Conservation (phyloP, 2,329 filamentous ascomycete species). For the Phaeosphaeriaceae sp. region DNA sequence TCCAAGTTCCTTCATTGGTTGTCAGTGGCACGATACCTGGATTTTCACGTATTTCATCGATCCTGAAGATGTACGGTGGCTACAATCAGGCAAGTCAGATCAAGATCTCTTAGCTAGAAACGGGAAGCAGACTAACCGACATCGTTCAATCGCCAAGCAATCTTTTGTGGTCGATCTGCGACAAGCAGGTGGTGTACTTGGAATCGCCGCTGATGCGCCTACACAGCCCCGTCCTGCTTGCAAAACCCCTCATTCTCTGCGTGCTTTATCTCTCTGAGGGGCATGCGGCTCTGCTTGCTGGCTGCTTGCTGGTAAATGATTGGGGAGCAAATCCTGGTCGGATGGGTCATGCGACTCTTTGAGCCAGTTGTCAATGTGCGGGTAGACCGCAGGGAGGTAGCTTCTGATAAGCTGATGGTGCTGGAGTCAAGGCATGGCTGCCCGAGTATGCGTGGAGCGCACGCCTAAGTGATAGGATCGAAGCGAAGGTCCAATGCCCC, state of each 20-base stretch:
- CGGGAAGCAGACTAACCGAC: conserved; percentile 21
- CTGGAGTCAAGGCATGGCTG: conserved; percentile 24
- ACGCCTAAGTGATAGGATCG: conserved; percentile 30
- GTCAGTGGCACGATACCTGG: neutral
- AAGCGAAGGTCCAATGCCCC: conserved; percentile 34
- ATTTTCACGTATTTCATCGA: conserved; percentile 34
- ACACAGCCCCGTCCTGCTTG: conserved; percentile 8
- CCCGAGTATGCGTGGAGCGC: conserved; percentile 37
- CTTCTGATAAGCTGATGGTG: conserved; percentile 40
- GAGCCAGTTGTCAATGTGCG: conserved; percentile 21
- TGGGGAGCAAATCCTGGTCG: conserved; percentile 12
- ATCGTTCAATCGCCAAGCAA: conserved; percentile 13
- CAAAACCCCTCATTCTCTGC: conserved; percentile 15
- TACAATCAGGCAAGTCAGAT: conserved; percentile 1
- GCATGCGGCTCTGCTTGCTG: conserved; percentile 42
- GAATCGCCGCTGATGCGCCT: conserved; percentile 14
- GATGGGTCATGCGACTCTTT: conserved; percentile 36
- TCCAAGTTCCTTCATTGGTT: conserved; percentile 19
- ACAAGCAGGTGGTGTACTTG: conserved; percentile 6
- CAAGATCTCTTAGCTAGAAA: neutral
- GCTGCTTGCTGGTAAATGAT: neutral
- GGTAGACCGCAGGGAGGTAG: conserved; percentile 21
- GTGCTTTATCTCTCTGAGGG: conserved; percentile 34
- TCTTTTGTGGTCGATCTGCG: neutral
- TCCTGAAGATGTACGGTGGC: conserved; percentile 32